Percentiles rank a stretch among this genome's conserved stretches.
Conservation (phyloP, 2,329 filamentous ascomycete species). For the Hymenoscyphus infarciens region DNA sequence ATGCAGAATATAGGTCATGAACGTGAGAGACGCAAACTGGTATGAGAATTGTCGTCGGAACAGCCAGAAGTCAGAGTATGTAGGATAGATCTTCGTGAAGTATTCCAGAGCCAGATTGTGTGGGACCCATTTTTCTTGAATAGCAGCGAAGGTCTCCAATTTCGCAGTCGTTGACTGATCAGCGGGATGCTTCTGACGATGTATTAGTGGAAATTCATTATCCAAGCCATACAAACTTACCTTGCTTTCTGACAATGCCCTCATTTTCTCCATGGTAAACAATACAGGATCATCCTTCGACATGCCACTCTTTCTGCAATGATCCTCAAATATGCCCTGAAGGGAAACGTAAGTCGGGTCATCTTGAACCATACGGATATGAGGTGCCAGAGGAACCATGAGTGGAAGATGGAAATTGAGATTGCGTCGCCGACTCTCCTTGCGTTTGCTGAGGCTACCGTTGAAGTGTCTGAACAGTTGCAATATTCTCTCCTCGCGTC, state of each 20-base stretch:
- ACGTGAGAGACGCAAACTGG: constrained; percentile 89
- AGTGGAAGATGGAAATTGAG: constrained; percentile 93
- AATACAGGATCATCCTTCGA: constrained; percentile 94
- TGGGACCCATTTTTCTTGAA: constrained; percentile 91
- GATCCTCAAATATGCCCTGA: constrained; percentile 94
- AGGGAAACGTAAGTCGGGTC: constrained; percentile 91
- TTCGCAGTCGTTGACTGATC: constrained; percentile 71
- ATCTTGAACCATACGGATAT: constrained; percentile 93
- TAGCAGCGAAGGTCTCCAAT: constrained; percentile 88
- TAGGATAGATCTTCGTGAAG: constrained; percentile 83
- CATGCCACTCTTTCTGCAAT: constrained; percentile 81
- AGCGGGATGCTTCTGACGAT: constrained; percentile 53
- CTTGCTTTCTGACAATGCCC: constrained; percentile 64
- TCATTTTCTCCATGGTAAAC: constrained; percentile 92
- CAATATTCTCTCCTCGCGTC: constrained; percentile 89
- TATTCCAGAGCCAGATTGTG: constrained; percentile 79
- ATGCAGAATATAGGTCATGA: constrained; percentile 98
- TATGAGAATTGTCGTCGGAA: constrained; percentile 97
- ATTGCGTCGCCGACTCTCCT: constrained; percentile 90
- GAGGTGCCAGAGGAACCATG: constrained; percentile 92
- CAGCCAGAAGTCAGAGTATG: constrained; percentile 93
- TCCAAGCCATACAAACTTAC: constrained; percentile 17
- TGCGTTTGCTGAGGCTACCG: constrained; percentile 83
- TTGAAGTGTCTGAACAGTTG: constrained; percentile 98
- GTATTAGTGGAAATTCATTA: constrained; percentile 30